These are phyloP conservation scores for Exophiala lecanii-corni DNA, from an alignment of 2,329 filamentous ascomycete genomes.

Conservation along the genomic window DNA sequence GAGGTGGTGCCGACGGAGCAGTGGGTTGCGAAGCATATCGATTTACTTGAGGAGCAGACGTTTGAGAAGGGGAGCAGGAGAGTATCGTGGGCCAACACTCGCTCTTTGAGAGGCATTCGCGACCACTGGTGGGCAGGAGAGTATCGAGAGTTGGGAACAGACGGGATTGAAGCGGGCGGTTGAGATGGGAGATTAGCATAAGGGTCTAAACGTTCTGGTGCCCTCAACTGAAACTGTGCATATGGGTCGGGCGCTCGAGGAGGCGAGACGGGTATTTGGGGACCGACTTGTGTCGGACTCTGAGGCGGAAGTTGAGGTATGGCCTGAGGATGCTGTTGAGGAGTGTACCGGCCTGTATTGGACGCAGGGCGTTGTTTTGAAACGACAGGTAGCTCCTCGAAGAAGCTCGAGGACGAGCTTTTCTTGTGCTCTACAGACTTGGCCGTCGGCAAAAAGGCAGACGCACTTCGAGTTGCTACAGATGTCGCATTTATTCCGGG, in stretches of 20 bases:
- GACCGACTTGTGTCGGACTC: slow-evolving; percentile 24
- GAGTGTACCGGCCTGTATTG: slow-evolving; percentile 36
- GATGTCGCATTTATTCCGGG: slow-evolving; percentile 17
- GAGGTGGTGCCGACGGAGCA: slow-evolving; percentile 20
- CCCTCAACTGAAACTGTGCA: slow-evolving; percentile 30
- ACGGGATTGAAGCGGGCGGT: slow-evolving; percentile 33
- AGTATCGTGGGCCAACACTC: slow-evolving; percentile 39
- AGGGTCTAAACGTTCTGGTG: slow-evolving; percentile 32
- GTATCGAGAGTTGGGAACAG: slow-evolving; percentile 38
- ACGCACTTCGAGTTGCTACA: slow-evolving; percentile 16
- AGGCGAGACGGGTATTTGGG: slow-evolving; percentile 30
- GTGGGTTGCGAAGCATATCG: slow-evolving; percentile 27
- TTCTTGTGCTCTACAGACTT: slow-evolving; percentile 14
- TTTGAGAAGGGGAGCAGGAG: slow-evolving; percentile 40
- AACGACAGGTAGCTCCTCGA: slow-evolving; percentile 68
- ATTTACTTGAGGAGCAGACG: slow-evolving; percentile 10
- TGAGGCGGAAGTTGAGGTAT: slow-evolving; percentile 25
- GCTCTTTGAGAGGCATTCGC: slow-evolving; percentile 32
- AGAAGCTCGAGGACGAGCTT: slow-evolving; percentile 53
- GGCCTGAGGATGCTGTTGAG: slow-evolving; percentile 29
- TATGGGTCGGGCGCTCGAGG: slow-evolving; percentile 25
- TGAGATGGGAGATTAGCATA: slow-evolving; percentile 28
- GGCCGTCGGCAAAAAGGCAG: slow-evolving; percentile 10
- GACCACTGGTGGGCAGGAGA: slow-evolving; percentile 42
- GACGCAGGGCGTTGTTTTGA: slow-evolving; percentile 56